Conservation (phyloP, 1,284 basidiomycete genomes). For the Sparassis latifolia region DNA sequence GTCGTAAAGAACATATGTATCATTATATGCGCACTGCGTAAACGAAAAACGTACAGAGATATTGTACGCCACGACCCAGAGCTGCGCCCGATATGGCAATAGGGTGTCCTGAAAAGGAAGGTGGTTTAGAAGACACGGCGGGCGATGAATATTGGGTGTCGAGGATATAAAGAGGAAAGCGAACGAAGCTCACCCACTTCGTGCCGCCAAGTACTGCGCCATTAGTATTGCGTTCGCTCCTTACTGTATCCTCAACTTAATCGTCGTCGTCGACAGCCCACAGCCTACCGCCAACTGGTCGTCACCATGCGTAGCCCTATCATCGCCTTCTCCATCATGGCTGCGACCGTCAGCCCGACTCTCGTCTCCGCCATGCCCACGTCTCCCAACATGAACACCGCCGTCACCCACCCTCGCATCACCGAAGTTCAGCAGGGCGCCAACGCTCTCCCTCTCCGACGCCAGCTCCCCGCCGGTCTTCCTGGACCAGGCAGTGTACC, state of each 20-base stretch:
- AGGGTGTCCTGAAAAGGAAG: conserved; percentile 5
- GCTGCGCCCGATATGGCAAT: neutral
- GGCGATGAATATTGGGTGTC: conserved; percentile 15
- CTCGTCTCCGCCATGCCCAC: conserved; percentile 21
- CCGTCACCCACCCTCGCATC: conserved; percentile 7
- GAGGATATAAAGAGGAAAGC: conserved; percentile 10
- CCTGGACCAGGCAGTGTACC: neutral
- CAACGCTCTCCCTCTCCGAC: conserved; percentile 1
- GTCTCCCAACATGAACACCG: conserved; percentile 13
- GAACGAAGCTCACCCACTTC: conserved; percentile 6
- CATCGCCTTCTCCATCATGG: conserved; percentile 26
- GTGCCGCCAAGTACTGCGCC: neutral
- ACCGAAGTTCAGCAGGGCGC: conserved; percentile 4
- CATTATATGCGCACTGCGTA: too few relatives aligned
- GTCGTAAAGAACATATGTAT: too few relatives aligned
- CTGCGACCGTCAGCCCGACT: conserved; percentile 24
- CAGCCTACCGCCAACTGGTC: conserved; percentile 12
- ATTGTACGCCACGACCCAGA: too few relatives aligned
- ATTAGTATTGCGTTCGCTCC: neutral
- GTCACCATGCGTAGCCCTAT: conserved; percentile 27
- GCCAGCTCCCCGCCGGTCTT: neutral
- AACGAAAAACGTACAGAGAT: too few relatives aligned
- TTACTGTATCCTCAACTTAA: conserved; percentile 20
- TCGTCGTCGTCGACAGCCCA: conserved; percentile 13
- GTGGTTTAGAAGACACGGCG: conserved; percentile 20